Evolutionary conservation across 2,329 filamentous ascomycete species (phyloP).

Genomic region (Xylaria digitata): DNA sequence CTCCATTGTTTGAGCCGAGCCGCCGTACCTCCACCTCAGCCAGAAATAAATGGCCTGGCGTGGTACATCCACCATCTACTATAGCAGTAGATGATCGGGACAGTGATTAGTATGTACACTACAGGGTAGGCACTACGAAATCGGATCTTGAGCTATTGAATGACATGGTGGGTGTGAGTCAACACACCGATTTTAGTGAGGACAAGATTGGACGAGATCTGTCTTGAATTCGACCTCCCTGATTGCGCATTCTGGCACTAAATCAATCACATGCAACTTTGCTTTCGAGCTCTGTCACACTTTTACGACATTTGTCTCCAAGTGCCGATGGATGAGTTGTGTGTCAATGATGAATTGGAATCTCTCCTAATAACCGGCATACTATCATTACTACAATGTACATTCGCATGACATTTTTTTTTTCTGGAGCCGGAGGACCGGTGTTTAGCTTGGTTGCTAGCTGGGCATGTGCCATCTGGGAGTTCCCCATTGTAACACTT

Average conservation of each 20-base stretch:
- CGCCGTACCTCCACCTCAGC: background rate
- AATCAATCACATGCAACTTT: conserved; percentile 14
- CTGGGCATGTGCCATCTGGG: conserved; percentile 11
- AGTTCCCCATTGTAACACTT: conserved; percentile 30
- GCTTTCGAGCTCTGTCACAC: conserved; percentile 8
- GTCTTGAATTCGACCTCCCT: conserved; percentile 29
- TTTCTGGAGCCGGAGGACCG: conserved; percentile 7
- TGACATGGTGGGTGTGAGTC: conserved; percentile 1
- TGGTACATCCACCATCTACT: too few species aligned
- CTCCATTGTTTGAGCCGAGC: background rate
- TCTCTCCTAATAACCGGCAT: conserved; percentile 27
- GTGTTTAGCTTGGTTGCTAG: conserved; percentile 9
- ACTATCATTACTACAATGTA: conserved; percentile 33
- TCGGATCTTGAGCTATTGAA: conserved; percentile 12
- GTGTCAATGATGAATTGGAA: conserved; percentile 20
- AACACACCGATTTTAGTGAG: conserved; percentile 18
- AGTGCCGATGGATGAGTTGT: conserved; percentile 3
- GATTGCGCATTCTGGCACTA: conserved; percentile 13
- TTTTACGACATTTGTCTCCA: conserved; percentile 8
- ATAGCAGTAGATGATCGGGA: too few species aligned
- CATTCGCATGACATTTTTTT: conserved; percentile 25
- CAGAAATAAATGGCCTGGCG: too few species aligned
- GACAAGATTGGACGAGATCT: conserved; percentile 9
- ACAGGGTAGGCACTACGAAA: conserved; percentile 22
- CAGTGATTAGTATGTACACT: too few species aligned